Percentiles rank a stretch among this genome's conserved stretches.
Conservation (phyloP, 139 green algal species). For the Asterochloris erici region DNA sequence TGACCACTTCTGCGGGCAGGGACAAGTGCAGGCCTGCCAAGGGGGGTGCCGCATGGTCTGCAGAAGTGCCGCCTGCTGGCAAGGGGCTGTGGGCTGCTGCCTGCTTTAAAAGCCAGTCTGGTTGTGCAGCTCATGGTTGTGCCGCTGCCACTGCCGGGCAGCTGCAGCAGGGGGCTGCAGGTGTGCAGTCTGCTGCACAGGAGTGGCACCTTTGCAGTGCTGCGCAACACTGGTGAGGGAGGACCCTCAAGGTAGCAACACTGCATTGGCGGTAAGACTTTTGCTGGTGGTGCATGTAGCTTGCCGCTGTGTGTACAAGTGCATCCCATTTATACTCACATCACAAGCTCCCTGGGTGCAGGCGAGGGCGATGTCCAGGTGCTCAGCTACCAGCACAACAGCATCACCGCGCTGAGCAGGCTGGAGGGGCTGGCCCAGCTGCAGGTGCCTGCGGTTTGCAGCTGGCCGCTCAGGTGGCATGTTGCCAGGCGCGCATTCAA, state of each 20-base stretch:
- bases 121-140: not conserved
- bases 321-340: not conserved
- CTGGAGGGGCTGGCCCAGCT: conserved; percentile 23
- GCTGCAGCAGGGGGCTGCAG: not conserved
- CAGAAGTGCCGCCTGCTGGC: not conserved
- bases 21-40: not conserved
- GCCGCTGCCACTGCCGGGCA: no score
- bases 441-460: no score
- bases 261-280: not conserved
- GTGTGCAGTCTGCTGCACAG: not conserved
- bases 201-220: not conserved
- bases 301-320: not conserved
- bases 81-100: not conserved
- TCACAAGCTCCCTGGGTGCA: not conserved
- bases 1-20: not conserved
- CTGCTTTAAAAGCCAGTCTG: not conserved
- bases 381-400: conserved; percentile 47
- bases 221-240: not conserved
- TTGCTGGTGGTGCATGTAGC: not conserved
- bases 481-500: no score
- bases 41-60: not conserved
- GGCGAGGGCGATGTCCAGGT: conserved; percentile 28
- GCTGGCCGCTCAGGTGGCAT: no score
- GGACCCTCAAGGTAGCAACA: not conserved
- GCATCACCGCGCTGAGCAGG: conserved; percentile 18